These are phyloP conservation scores for Talaromyces pinophilus DNA, from an alignment of 2,329 filamentous ascomycete species.

Conservation along the genomic window DNA sequence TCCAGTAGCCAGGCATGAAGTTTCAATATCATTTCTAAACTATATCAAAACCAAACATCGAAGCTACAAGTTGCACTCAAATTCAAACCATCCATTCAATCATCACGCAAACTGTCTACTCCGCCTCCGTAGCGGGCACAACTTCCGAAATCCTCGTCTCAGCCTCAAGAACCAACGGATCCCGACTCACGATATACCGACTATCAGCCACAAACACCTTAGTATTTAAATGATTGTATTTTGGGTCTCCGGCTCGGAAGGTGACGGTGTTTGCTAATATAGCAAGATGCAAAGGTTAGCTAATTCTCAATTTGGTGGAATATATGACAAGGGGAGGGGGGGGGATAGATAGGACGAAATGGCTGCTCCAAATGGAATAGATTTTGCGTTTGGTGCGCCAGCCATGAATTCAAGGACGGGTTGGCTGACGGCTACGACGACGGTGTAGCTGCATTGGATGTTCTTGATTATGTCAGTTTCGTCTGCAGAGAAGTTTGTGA, in stretches of 20 bases:
- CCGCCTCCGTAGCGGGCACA: not conserved
- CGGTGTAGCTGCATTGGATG: not conserved
- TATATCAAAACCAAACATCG: too few relatives aligned
- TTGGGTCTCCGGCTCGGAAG: not conserved
- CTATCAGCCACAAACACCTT: not conserved
- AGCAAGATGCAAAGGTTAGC: not conserved
- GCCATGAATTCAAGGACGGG: not conserved
- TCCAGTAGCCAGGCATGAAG: too few relatives aligned
- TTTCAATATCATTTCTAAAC: too few relatives aligned
- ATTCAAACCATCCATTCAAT: too few relatives aligned
- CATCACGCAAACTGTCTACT: not conserved
- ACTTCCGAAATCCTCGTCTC: conserved; percentile 11
- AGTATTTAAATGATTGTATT: not conserved
- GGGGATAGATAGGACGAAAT: not conserved
- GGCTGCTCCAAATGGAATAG: not conserved
- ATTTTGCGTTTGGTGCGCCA: not conserved
- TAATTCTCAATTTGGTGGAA: not conserved
- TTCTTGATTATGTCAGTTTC: not conserved
- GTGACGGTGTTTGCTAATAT: not conserved
- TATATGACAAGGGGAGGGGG: not conserved
- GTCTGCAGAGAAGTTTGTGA: accelerated
- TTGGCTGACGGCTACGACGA: not conserved
- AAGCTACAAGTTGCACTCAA: too few relatives aligned
- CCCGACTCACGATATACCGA: not conserved
- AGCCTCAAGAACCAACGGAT: not conserved